Percentiles rank a stretch among this genome's conserved stretches.
Conservation (phyloP, 306 rosid genomes). For the Trifolium fragiferum region DNA sequence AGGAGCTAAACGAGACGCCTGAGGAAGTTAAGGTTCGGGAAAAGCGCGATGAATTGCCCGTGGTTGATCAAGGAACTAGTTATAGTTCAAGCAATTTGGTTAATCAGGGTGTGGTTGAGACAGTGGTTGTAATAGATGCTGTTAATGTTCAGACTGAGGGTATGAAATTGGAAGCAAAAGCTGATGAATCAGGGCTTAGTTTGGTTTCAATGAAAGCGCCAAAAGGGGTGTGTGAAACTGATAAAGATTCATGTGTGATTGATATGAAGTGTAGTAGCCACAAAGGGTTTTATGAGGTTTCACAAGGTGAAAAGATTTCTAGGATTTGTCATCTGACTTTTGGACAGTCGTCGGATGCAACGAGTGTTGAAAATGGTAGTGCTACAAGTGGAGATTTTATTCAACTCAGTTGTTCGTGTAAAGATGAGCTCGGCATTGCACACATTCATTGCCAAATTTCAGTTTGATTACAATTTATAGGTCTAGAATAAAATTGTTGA, state of each 20-base stretch:
- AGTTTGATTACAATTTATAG: conserved; percentile 37
- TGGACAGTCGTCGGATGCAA: conserved; percentile 61
- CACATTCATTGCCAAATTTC: conserved; percentile 58
- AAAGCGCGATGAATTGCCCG: conserved; percentile 38
- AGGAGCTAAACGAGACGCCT: conserved; percentile 39
- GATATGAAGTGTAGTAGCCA: conserved; percentile 61
- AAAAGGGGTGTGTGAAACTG: conserved; percentile 55
- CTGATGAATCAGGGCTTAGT: conserved; percentile 51
- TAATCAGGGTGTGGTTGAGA: conserved; percentile 53
- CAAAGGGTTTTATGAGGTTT: conserved; percentile 47
- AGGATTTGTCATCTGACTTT: conserved; percentile 89
- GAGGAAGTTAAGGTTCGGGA: conserved; percentile 32
- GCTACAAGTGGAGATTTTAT: conserved; percentile 55
- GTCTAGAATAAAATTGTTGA: not conserved
- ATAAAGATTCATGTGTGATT: conserved; percentile 57
- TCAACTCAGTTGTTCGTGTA: conserved; percentile 89
- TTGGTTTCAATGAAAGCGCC: conserved; percentile 46
- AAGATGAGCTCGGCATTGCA: conserved; percentile 85
- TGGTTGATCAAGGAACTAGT: conserved; percentile 52
- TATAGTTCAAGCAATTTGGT: conserved; percentile 49
- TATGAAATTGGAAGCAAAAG: conserved; percentile 49
- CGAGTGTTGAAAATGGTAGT: conserved; percentile 38
- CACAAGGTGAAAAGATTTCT: conserved; percentile 78
- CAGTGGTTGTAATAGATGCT: conserved; percentile 55
- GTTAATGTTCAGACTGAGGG: conserved; percentile 55